Base-by-base conservation (phyloP, 371 early-diverging fungal species). In the Circinella umbellata region DNA sequence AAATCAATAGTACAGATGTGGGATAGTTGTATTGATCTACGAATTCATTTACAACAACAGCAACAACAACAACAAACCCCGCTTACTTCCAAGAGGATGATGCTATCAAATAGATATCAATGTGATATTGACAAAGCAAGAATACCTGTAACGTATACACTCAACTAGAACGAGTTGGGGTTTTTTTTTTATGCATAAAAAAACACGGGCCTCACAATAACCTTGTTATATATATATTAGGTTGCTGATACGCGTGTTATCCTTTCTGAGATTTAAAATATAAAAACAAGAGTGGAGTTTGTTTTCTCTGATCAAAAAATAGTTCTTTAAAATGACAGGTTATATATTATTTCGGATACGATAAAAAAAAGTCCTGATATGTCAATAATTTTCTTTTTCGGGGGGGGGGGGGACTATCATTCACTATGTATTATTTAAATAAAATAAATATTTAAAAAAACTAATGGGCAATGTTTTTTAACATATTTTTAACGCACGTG, bases 51-150 rank as follows among this genome's bases (percentile, higher is more conserved):
- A n/a, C 51, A 51, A 51, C 34, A 55, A 55, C 57, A 13, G 57
- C 51, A 39, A 39, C 39, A 39, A 39, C 39, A 39, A 39, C 10
- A 9, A 42, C 51, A 8, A 15, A 8, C n/a, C 14, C 51, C 51
- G 15, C 51, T 15, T 14, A 13, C 51, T 17, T 51, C 15, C 42
- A 42, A 27, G 47, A 42, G 2, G 47, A 11, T 47, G 47, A 11
- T 15, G 47, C 0, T 15, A 9, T 47, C 47, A 9, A 47, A 3
- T 15, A 15, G 1, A n/a, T 57, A 34, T 57, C 57, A 57, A 57
- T 57, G 57, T 57, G 57, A 34, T 34, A 57, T 57, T n/a, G 57
- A 17, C 20, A 57, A 57, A n/a, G 57, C 57, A 4, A 57, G 57
- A 57, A 34, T 57, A 27, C 57, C 57, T 4, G 57, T 57, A 55